These are phyloP conservation scores for Teratosphaeria viscida DNA, from an alignment of 2,329 filamentous ascomycete genomes.

Conservation along the genomic window DNA sequence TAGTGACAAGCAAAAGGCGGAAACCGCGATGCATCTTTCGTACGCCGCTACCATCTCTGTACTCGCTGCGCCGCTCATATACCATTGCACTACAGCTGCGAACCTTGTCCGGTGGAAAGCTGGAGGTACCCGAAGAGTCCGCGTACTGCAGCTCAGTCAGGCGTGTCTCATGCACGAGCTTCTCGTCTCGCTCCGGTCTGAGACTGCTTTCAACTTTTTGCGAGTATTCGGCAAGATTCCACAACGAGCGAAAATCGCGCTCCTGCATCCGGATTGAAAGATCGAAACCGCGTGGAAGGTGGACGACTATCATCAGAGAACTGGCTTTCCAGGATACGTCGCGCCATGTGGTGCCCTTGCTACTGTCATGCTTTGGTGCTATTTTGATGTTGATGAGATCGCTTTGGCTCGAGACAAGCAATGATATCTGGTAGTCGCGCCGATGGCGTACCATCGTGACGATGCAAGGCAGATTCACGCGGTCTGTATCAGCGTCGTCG, in stretches of 20 bases:
- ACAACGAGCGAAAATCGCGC: slow-evolving; percentile 67
- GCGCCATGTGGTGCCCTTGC: slow-evolving; percentile 63
- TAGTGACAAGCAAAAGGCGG: slow-evolving; percentile 67
- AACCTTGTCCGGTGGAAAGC: slow-evolving; percentile 67
- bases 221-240: slow-evolving; percentile 78
- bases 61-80: slow-evolving; percentile 60
- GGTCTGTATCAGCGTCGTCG: slow-evolving; percentile 55
- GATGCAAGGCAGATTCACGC: slow-evolving; percentile 61
- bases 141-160: slow-evolving; percentile 72
- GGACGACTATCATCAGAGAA: slow-evolving; percentile 54
- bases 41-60: slow-evolving; percentile 61
- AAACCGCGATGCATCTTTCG: slow-evolving; percentile 69
- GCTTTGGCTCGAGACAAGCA: slow-evolving; percentile 69
- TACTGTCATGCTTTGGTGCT: slow-evolving; percentile 39
- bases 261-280: slow-evolving; percentile 62
- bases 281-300: slow-evolving; percentile 64
- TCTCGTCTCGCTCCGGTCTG: slow-evolving; percentile 58
- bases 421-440: slow-evolving; percentile 58
- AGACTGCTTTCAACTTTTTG: slow-evolving; percentile 64
- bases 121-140: slow-evolving; percentile 57
- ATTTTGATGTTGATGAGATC: slow-evolving; percentile 66
- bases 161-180: slow-evolving; percentile 55
- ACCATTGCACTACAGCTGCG: slow-evolving; percentile 61
- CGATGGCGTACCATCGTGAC: slow-evolving; percentile 64
- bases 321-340: slow-evolving; percentile 71